Conservation (phyloP, 2,329 filamentous ascomycete species). For the Fusarium coicis region DNA sequence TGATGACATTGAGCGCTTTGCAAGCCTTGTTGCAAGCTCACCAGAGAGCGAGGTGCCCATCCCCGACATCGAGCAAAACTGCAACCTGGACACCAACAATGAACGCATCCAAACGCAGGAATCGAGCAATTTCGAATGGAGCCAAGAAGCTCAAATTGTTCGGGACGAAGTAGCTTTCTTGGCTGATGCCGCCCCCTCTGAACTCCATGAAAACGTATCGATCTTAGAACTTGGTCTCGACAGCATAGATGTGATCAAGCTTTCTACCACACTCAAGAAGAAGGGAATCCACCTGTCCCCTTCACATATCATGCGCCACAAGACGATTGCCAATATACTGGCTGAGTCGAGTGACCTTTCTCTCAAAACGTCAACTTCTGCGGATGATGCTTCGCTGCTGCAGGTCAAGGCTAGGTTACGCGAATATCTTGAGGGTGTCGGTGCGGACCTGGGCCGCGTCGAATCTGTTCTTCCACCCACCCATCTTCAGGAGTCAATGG, state of each 20-base stretch:
- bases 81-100: not conserved
- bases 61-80: not conserved
- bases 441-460: constrained; percentile 53
- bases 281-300: constrained; percentile 70
- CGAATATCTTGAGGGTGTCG: constrained; percentile 50
- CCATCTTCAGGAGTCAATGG: constrained; percentile 86
- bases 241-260: constrained; percentile 90
- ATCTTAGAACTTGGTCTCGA: constrained; percentile 88
- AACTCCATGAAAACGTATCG: constrained; percentile 68
- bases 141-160: constrained; percentile 60
- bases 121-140: constrained; percentile 67
- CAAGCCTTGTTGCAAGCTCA: constrained; percentile 16
- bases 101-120: constrained; percentile 48
- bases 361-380: not conserved
- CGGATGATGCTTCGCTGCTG: constrained; percentile 11
- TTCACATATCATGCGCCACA: constrained; percentile 79
- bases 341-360: constrained; percentile 6
- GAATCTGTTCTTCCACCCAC: constrained; percentile 78
- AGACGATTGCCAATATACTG: constrained; percentile 72
- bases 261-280: constrained; percentile 77
- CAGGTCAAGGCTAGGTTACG: constrained; percentile 50
- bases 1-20: constrained; percentile 50
- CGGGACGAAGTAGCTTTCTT: constrained; percentile 72
- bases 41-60: constrained; percentile 18
- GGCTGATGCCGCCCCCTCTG: constrained; percentile 60